These are phyloP conservation scores for Malus orientalis DNA, from an alignment of 306 rosid genomes.

Conservation along the genomic window DNA sequence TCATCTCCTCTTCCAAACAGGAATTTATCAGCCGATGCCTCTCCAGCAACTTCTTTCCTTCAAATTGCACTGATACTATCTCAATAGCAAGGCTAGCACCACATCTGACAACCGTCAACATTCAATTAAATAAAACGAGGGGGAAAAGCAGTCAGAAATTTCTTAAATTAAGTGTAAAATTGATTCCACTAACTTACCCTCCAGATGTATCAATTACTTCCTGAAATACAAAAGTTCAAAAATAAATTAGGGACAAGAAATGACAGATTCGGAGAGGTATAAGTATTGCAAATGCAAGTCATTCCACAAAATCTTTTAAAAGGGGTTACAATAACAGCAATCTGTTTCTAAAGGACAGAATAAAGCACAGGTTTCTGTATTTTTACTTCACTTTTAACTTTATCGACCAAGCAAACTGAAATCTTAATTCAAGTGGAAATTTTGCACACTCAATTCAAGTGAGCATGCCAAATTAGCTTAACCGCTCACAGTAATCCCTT, in stretches of 20 bases:
- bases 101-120: constrained; percentile 38
- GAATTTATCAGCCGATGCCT: constrained; percentile 87
- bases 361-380: background rate
- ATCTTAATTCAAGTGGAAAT: background rate
- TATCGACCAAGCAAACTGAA: background rate
- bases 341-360: background rate
- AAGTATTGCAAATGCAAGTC: background rate
- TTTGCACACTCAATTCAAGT: background rate
- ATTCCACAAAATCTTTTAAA: background rate
- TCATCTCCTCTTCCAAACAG: constrained; percentile 80
- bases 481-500: background rate
- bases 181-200: constrained; percentile 47
- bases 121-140: background rate
- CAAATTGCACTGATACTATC: constrained; percentile 75
- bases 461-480: background rate
- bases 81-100: constrained; percentile 77
- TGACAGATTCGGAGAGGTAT: background rate
- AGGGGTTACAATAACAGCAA: background rate
- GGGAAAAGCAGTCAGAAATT: background rate
- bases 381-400: background rate
- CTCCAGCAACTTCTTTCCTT: constrained; percentile 81
- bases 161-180: background rate
- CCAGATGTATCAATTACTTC: constrained; percentile 90
- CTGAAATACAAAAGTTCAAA: constrained; percentile 41
- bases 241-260: background rate